A percentile compares a stretch with the other conserved stretches of the same genome.
phyloP scores from a whole-genome alignment of 129 eudicot species.

The Saposhnikovia divaricata region DNA sequence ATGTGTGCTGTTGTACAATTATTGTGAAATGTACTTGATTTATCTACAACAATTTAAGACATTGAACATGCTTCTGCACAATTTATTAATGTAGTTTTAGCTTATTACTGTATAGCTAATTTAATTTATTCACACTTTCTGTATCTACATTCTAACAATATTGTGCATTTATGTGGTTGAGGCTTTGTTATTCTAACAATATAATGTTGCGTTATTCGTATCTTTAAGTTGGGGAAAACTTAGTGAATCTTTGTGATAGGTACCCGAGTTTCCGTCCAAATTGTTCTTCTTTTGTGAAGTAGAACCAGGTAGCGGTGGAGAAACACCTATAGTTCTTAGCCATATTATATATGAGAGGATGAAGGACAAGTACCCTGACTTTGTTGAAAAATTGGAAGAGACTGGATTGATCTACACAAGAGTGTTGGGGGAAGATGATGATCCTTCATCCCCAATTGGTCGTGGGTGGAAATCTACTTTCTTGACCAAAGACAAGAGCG shows the following conservation, averaged over 20 bases:
- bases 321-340: slow-evolving; percentile 91
- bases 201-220: neutral
- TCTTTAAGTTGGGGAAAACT: neutral
- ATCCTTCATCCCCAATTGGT: slow-evolving; percentile 91
- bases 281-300: slow-evolving; percentile 94
- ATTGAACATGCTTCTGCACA: too few relatives aligned
- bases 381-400: slow-evolving; percentile 64
- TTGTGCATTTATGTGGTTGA: neutral
- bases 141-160: neutral
- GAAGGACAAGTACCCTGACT: slow-evolving; percentile 76
- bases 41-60: too few relatives aligned
- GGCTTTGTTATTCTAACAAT: neutral
- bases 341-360: slow-evolving; percentile 77
- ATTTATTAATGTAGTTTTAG: neutral
- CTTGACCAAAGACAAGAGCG: slow-evolving; percentile 68
- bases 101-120: neutral
- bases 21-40: too few relatives aligned
- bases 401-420: slow-evolving; percentile 69
- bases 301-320: slow-evolving; percentile 85
- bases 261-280: slow-evolving; percentile 78
- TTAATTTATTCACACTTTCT: too few relatives aligned
- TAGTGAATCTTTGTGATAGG: slow-evolving; percentile 26
- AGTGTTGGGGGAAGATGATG: slow-evolving; percentile 84
- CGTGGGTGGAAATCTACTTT: slow-evolving; percentile 98
- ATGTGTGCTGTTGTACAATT: too few relatives aligned